These are phyloP conservation scores for Cucumis hystrix DNA, from an alignment of 306 rosid genomes.

Conservation along the genomic window DNA sequence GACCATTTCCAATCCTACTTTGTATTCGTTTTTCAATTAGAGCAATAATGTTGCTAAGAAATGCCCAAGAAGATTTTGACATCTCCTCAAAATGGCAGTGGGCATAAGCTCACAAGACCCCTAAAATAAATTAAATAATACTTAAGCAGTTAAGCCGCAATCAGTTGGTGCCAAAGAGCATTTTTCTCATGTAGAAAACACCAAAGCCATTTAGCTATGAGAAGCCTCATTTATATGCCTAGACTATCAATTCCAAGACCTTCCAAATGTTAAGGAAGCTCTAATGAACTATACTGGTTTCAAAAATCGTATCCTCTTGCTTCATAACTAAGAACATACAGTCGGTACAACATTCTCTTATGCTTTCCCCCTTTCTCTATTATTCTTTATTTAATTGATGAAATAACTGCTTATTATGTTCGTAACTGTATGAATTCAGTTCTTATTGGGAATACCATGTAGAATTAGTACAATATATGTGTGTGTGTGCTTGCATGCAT, in stretches of 20 bases:
- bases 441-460: background rate
- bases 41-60: background rate
- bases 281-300: background rate
- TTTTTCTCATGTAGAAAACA: too few relatives aligned
- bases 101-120: background rate
- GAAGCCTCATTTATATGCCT: background rate
- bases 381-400: background rate
- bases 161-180: too few relatives aligned
- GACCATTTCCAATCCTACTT: background rate
- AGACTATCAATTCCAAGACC: background rate
- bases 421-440: background rate
- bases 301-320: background rate
- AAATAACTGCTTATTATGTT: background rate
- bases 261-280: background rate
- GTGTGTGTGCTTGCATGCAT: too few relatives aligned
- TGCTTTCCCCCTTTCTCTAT: background rate
- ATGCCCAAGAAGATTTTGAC: background rate
- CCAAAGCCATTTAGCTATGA: background rate
- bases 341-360: background rate
- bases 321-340: background rate
- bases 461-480: background rate
- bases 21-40: background rate
- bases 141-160: background rate
- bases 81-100: background rate
- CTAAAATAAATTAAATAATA: too few relatives aligned